These are phyloP conservation scores for Fusarium nygamai DNA, from an alignment of 2,329 filamentous ascomycete species.

Conservation along the genomic window DNA sequence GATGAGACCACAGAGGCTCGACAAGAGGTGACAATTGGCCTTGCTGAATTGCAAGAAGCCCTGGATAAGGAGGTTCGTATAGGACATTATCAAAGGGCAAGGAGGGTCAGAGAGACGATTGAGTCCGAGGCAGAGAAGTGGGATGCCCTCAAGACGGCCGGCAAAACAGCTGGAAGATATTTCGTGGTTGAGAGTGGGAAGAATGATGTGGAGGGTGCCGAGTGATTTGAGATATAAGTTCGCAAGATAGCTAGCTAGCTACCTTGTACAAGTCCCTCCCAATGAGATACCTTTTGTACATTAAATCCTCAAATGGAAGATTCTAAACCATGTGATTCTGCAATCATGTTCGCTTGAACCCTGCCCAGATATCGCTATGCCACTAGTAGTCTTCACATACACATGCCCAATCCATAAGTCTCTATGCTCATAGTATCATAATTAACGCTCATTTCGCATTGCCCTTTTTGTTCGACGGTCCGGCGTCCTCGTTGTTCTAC, in stretches of 20 bases:
- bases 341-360: slow-evolving; percentile 8
- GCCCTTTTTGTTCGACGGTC: background rate
- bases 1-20: slow-evolving; percentile 79
- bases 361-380: background rate
- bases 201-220: slow-evolving; percentile 42
- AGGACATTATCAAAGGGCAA: slow-evolving; percentile 63
- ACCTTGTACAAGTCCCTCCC: background rate
- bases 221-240: slow-evolving; percentile 1
- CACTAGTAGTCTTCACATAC: background rate
- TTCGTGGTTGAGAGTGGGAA: slow-evolving; percentile 78
- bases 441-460: background rate
- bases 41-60: slow-evolving; percentile 65
- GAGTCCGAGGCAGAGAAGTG: slow-evolving; percentile 69
- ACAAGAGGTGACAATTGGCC: slow-evolving; percentile 65
- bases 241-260: background rate
- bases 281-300: slow-evolving; percentile 30
- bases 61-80: slow-evolving; percentile 69
- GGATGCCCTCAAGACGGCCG: slow-evolving; percentile 74
- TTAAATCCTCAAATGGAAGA: background rate
- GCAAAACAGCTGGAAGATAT: slow-evolving; percentile 74
- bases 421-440: slow-evolving; percentile 30
- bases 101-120: slow-evolving; percentile 48
- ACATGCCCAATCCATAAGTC: background rate
- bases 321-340: background rate
- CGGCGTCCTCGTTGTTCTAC: slow-evolving; percentile 16